phyloP scores from a whole-genome alignment of 2,329 filamentous ascomycete genomes.

The Whalleya microplaca region DNA sequence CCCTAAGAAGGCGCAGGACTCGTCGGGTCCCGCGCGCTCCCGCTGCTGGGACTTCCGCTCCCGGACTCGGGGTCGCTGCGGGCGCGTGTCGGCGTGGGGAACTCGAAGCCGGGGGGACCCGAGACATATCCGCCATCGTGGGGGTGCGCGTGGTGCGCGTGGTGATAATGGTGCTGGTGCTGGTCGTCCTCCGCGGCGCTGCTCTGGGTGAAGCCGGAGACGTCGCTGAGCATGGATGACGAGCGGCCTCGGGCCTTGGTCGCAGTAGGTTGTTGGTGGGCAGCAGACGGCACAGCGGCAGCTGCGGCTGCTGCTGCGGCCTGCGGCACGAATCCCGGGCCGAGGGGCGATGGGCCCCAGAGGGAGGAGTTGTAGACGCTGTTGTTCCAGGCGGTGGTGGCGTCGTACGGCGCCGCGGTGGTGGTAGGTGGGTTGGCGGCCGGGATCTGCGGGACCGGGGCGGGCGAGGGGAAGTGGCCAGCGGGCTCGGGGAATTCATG shows the following conservation, averaged over 20 bases:
- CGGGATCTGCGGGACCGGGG: constrained; percentile 25
- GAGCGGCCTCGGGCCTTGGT: constrained; percentile 59
- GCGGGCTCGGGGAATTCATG: constrained; percentile 34
- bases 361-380: constrained; percentile 38
- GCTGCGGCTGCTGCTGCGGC: constrained; percentile 33
- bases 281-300: constrained; percentile 35
- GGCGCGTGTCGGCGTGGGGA: constrained; percentile 32
- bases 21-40: constrained; percentile 53
- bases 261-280: constrained; percentile 32
- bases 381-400: constrained; percentile 37
- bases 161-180: constrained; percentile 25
- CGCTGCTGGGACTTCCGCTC: constrained; percentile 46
- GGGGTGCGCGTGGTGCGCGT: constrained; percentile 17
- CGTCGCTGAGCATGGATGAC: constrained; percentile 68
- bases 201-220: constrained; percentile 69
- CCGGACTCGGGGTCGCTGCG: constrained; percentile 33
- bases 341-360: constrained; percentile 41
- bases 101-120: constrained; percentile 32
- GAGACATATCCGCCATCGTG: constrained; percentile 26
- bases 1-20: constrained; percentile 46
- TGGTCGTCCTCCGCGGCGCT: constrained; percentile 55
- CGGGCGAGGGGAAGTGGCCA: constrained; percentile 27
- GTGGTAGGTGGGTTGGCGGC: constrained; percentile 8
- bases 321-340: constrained; percentile 43
- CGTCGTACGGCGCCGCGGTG: constrained; percentile 31